Conservation (phyloP, 805 yeast genomes). For the Kuraishia capsulata region DNA sequence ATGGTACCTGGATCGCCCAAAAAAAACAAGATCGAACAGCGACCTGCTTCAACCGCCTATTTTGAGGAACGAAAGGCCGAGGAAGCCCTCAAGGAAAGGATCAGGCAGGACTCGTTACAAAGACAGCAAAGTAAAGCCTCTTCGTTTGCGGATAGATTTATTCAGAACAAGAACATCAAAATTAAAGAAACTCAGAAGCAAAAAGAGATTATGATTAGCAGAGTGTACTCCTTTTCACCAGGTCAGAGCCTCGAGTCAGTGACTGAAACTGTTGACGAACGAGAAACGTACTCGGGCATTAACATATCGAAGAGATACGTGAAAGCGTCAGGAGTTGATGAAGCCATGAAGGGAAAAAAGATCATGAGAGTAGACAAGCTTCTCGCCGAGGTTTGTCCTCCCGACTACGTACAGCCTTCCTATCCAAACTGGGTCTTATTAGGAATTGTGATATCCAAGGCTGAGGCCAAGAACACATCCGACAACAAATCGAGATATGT, state of each 20-base stretch:
- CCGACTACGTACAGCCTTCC: constrained; percentile 58
- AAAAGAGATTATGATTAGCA: constrained; percentile 19
- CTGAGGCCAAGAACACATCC: constrained; percentile 38
- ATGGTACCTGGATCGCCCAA: neutral
- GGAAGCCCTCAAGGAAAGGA: neutral
- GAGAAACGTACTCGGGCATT: constrained; percentile 37
- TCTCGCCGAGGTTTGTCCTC: constrained; percentile 59
- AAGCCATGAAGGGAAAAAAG: constrained; percentile 37
- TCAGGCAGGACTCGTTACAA: neutral
- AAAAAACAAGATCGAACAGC: neutral
- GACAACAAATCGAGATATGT: constrained; percentile 40
- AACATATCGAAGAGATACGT: constrained; percentile 39
- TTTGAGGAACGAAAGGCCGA: neutral
- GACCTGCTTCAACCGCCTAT: neutral
- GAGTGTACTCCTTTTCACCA: constrained; percentile 18
- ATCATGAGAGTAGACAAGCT: constrained; percentile 49
- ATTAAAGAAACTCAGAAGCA: constrained; percentile 11
- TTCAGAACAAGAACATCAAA: constrained; percentile 15
- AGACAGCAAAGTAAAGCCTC: neutral
- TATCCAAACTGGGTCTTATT: constrained; percentile 71
- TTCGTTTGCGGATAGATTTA: constrained; percentile 20
- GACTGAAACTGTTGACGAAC: constrained; percentile 24
- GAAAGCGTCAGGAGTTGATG: constrained; percentile 21
- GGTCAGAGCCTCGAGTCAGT: constrained; percentile 17
- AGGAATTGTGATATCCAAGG: constrained; percentile 59